Conservation (phyloP, 192 early-diverging fungal species). For the Coemansia sp. region DNA sequence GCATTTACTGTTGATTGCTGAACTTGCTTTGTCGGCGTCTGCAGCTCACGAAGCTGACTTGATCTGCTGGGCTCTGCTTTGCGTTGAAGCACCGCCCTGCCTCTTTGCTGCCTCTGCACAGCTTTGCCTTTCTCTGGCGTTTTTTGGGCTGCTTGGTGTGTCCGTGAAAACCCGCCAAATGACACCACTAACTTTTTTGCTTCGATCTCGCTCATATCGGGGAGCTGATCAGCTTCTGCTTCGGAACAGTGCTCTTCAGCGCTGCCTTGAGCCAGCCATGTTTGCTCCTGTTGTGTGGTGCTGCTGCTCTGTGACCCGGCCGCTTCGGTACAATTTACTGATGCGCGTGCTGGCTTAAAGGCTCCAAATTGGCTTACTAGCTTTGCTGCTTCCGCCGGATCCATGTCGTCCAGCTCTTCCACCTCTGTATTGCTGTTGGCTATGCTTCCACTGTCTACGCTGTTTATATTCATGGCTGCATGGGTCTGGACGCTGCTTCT, state of each 20-base stretch:
- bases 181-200: conserved; percentile 18
- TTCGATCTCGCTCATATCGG: conserved; percentile 34
- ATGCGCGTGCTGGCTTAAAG: conserved; percentile 7
- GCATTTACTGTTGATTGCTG: background rate
- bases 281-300: background rate
- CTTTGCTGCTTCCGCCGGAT: conserved; percentile 15
- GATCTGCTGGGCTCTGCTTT: too few species aligned
- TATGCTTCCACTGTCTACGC: background rate
- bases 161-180: conserved; percentile 33
- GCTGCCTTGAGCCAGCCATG: background rate
- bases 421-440: background rate
- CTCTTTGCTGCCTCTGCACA: too few species aligned
- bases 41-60: too few species aligned
- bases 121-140: too few species aligned
- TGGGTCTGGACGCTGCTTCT: too few species aligned
- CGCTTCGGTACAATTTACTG: background rate
- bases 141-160: background rate
- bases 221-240: conserved; percentile 5
- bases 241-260: background rate
- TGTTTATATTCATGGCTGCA: too few species aligned
- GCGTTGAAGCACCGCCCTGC: too few species aligned
- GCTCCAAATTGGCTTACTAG: conserved; percentile 20
- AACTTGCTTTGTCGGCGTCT: too few species aligned
- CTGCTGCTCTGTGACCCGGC: too few species aligned
- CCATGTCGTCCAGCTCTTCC: conserved; percentile 16